Evolutionary conservation across 2,329 filamentous ascomycete species (phyloP).

Genomic region (Aspergillus sp.): DNA sequence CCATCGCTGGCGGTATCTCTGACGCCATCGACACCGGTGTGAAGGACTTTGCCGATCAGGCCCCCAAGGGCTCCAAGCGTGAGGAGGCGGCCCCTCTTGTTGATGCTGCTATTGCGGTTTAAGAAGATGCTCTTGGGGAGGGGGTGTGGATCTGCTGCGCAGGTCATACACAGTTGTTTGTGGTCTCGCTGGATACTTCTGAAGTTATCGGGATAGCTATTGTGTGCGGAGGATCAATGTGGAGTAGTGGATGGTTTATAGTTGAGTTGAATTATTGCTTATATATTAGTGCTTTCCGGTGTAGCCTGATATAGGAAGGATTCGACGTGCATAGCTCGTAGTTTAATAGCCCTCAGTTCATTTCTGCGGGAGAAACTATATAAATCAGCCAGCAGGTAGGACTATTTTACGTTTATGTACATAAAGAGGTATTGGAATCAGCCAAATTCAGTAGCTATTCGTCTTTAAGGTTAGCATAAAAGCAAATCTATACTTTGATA

Average conservation of each 20-base stretch:
- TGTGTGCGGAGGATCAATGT: neutral
- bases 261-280: neutral
- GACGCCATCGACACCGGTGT: constrained; percentile 4
- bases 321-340: no score
- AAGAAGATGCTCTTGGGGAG: neutral
- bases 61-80: neutral
- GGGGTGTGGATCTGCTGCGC: neutral
- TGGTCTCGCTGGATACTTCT: neutral
- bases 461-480: no score
- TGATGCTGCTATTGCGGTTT: neutral
- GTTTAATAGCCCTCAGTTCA: no score
- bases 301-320: no score
- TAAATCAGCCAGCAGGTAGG: no score
- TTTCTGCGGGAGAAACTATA: no score
- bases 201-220: neutral
- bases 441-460: no score
- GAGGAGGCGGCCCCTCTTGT: neutral
- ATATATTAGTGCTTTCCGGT: no score
- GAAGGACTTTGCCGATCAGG: constrained; percentile 4
- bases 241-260: neutral
- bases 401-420: no score
- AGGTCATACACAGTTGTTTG: neutral
- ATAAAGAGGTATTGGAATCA: no score
- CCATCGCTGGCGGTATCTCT: constrained; percentile 1
- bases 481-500: no score